phyloP scores from a whole-genome alignment of 2,329 filamentous ascomycete species.

The Piedraia hortae region DNA sequence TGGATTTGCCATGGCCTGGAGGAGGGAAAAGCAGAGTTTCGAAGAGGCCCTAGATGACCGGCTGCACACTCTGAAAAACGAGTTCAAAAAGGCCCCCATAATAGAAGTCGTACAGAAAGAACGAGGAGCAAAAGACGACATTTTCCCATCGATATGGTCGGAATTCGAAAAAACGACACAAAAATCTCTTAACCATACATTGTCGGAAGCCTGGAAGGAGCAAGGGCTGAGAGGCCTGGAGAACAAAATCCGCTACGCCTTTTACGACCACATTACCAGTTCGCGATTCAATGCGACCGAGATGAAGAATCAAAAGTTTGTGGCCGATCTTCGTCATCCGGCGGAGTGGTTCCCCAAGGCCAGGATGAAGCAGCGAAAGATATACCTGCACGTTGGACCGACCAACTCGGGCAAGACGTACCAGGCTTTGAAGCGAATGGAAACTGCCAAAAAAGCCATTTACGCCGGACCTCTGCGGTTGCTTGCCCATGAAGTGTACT shows the following conservation, averaged over 20 bases:
- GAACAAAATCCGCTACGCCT: slow-evolving; percentile 30
- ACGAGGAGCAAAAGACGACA: no score
- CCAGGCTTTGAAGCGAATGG: slow-evolving; percentile 61
- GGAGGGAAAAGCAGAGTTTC: no score
- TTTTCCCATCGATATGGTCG: no score
- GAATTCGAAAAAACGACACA: no score
- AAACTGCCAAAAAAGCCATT: slow-evolving; percentile 46
- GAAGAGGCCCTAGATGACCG: no score
- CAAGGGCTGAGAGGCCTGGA: slow-evolving; percentile 8
- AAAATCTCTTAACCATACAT: no score
- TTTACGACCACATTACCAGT: slow-evolving; percentile 36
- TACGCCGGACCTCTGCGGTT: slow-evolving; percentile 78
- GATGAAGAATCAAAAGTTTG: slow-evolving; percentile 29
- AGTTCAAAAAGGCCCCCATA: no score
- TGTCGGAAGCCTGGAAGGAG: slow-evolving; percentile 3
- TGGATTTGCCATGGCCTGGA: no score
- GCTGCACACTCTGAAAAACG: no score
- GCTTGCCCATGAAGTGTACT: slow-evolving; percentile 81
- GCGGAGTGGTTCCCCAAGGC: slow-evolving; percentile 81
- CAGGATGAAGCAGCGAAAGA: slow-evolving; percentile 47
- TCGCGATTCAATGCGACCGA: slow-evolving; percentile 28
- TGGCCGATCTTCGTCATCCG: slow-evolving; percentile 70
- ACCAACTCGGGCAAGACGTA: slow-evolving; percentile 98
- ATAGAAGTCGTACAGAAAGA: no score
- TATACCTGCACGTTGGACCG: slow-evolving; percentile 84